Conservation (phyloP, 257 asterid species). For the Striga asiatica region DNA sequence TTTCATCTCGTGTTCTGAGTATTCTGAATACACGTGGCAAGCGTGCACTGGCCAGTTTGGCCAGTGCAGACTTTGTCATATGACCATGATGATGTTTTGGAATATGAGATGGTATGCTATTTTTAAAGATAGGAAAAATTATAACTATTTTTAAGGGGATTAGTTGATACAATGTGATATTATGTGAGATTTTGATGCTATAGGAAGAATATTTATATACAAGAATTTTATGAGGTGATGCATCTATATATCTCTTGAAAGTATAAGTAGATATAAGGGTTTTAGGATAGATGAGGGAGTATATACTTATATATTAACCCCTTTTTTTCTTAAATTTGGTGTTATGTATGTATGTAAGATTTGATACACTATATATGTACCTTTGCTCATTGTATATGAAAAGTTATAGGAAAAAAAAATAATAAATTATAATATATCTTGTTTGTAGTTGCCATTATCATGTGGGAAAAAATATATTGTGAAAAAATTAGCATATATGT, state of each 20-base stretch:
- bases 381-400: conserved; percentile 11
- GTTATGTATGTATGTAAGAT: background rate
- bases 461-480: too few species aligned
- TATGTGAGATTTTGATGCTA: background rate
- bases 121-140: background rate
- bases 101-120: background rate
- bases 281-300: conserved; percentile 30
- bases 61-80: too few species aligned
- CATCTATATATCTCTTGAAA: too few species aligned
- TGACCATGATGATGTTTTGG: too few species aligned
- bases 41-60: background rate
- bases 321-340: conserved; percentile 14
- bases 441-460: background rate
- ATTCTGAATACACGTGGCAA: background rate
- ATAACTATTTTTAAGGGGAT: too few species aligned
- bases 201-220: background rate
- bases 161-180: too few species aligned
- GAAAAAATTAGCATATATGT: too few species aligned
- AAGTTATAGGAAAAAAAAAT: conserved; percentile 5
- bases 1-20: background rate
- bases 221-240: too few species aligned
- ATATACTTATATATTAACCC: conserved; percentile 21
- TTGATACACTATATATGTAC: conserved; percentile 3
- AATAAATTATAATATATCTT: too few species aligned
- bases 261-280: background rate